Evolutionary conservation across 352 stramenopile genomes (phyloP).

Genomic region (Phytopythium ostracodes): DNA sequence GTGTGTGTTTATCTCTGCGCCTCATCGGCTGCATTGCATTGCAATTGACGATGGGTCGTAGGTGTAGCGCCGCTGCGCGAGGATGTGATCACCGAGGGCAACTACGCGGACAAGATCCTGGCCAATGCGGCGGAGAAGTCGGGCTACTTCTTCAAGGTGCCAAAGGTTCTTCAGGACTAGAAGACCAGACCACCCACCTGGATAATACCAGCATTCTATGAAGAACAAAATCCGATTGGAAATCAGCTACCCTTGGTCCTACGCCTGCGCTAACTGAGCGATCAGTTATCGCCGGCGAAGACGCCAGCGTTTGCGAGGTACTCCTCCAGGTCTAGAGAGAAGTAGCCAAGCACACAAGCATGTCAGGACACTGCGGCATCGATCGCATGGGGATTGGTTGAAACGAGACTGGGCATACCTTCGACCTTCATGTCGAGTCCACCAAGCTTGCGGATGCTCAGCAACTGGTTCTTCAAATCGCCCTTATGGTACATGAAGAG

Average conservation of each 20-base stretch:
- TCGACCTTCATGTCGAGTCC: conserved; percentile 85
- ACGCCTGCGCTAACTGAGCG: no score
- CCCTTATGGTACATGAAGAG: conserved; percentile 93
- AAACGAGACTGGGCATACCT: conserved; percentile 29
- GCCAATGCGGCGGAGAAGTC: conserved; percentile 71
- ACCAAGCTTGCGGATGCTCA: conserved; percentile 86
- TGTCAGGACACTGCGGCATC: neutral
- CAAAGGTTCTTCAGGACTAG: conserved; percentile 83
- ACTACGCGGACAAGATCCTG: conserved; percentile 66
- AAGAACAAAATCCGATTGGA: conserved; percentile 9
- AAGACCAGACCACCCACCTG: no score
- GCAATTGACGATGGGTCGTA: neutral
- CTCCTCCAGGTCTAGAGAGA: conserved; percentile 77
- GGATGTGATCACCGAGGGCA: conserved; percentile 72
- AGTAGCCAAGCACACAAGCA: conserved; percentile 1
- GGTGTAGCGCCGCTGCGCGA: conserved; percentile 56
- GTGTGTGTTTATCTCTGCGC: neutral
- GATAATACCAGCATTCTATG: conserved; percentile 22
- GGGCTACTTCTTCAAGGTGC: conserved; percentile 86
- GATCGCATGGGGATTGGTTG: neutral
- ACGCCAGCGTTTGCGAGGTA: conserved; percentile 76
- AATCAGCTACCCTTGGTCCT: neutral
- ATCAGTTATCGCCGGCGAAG: conserved; percentile 33
- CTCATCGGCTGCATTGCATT: neutral
- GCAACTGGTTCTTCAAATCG: conserved; percentile 84